Conservation (phyloP, 139 green algal genomes). For the Desmodesmus armatus region DNA sequence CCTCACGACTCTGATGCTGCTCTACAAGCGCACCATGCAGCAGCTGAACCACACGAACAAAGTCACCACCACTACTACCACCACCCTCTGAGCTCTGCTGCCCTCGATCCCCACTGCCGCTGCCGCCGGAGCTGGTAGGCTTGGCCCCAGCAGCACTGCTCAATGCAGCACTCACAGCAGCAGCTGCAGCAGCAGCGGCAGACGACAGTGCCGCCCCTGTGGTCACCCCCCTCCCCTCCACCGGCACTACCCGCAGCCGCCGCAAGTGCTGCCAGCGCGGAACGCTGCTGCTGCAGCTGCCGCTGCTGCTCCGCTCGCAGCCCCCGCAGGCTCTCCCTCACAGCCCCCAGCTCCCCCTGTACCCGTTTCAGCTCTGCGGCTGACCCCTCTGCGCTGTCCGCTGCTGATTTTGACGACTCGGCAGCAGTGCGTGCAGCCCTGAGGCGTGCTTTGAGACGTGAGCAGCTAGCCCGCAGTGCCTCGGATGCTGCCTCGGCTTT, state of each 20-base stretch:
- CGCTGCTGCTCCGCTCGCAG: constrained; percentile 52
- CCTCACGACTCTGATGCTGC: constrained; percentile 43
- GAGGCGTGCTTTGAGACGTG: constrained; percentile 3
- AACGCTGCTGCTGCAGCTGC: constrained; percentile 40
- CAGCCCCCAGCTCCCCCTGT: constrained; percentile 57
- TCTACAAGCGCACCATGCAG: constrained; percentile 45
- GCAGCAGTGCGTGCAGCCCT: constrained; percentile 15
- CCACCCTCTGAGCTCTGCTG: no score
- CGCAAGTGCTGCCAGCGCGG: constrained; percentile 49
- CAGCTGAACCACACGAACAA: constrained; percentile 9
- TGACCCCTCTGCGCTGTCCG: not conserved
- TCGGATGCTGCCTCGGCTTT: constrained; percentile 52
- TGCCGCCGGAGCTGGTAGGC: no score
- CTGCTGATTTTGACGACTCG: not conserved
- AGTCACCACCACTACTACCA: not conserved
- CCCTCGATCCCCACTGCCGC: no score
- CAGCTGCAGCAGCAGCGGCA: constrained; percentile 7
- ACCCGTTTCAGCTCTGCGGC: constrained; percentile 59
- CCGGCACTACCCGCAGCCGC: constrained; percentile 43
- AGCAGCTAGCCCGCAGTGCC: not conserved
- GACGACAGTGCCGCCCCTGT: not conserved
- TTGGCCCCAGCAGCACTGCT: no score
- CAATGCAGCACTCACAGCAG: no score
- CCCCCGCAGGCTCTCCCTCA: constrained; percentile 52
- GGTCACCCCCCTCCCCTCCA: not conserved